Conservation (phyloP, 2,329 filamentous ascomycete species). For the Nothopassalora personata region DNA sequence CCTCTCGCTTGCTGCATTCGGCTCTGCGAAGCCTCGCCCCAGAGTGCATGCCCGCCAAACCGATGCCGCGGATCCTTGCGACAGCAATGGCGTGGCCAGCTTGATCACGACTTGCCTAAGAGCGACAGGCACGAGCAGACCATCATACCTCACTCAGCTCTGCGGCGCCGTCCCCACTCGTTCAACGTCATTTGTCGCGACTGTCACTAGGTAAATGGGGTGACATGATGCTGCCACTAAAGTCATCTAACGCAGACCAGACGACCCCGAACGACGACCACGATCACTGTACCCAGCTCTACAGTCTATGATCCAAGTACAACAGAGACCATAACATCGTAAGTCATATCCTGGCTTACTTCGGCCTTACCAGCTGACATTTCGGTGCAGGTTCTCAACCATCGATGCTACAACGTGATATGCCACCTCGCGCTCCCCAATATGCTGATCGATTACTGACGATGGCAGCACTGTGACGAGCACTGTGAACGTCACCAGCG, state of each 20-base stretch:
- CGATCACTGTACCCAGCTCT: background rate
- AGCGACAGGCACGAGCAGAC: background rate
- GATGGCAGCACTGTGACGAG: background rate
- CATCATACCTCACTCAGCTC: background rate
- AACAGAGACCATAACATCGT: background rate
- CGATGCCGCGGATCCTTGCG: background rate
- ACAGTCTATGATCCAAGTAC: background rate
- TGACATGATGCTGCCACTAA: background rate
- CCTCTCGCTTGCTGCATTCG: constrained; percentile 3
- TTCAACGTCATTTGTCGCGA: background rate
- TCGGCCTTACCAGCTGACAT: background rate
- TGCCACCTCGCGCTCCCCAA: background rate
- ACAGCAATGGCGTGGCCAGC: background rate
- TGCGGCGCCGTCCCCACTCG: background rate
- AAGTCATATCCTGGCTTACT: background rate
- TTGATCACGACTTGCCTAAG: background rate
- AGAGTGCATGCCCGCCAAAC: background rate
- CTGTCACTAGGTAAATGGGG: background rate
- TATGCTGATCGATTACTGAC: background rate
- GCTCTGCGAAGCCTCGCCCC: constrained; percentile 4
- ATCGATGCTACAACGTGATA: constrained; percentile 5
- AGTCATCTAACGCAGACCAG: background rate
- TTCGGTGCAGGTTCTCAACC: background rate
- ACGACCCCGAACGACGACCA: background rate
- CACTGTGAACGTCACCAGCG: background rate